A percentile compares a stretch with the other conserved stretches of the same genome.
Evolutionary conservation across 208 protist genomes (phyloP).

Genomic region (Wallacemonas sp.): DNA sequence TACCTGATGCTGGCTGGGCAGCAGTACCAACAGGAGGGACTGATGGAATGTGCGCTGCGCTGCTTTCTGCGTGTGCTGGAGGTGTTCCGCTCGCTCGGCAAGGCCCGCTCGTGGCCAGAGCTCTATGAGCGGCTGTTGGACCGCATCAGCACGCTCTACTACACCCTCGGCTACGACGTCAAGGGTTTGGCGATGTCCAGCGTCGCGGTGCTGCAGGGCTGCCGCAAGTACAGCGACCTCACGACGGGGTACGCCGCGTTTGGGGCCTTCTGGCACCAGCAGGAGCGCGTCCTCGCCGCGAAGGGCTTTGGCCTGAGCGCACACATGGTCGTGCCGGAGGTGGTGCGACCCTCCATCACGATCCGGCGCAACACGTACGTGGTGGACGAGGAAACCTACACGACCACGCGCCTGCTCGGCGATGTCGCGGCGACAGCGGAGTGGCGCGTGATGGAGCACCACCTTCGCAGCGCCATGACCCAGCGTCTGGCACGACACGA

Average conservation of each 20-base stretch:
- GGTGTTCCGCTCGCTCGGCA: conserved; percentile 51
- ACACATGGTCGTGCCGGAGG: conserved; percentile 71
- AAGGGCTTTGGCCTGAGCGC: conserved; percentile 64
- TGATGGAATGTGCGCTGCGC: conserved; percentile 51
- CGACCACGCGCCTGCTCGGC: conserved; percentile 32
- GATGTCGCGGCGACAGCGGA: conserved; percentile 46
- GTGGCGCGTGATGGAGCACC: conserved; percentile 75
- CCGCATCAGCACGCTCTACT: conserved; percentile 57
- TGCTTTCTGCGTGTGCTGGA: conserved; percentile 69
- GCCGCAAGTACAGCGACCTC: conserved; percentile 51
- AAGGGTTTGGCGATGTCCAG: conserved; percentile 52
- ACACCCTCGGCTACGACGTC: conserved; percentile 51
- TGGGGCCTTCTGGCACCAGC: conserved; percentile 47
- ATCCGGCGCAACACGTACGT: conserved; percentile 57
- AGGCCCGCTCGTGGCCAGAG: conserved; percentile 46
- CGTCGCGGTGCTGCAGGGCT: conserved; percentile 53
- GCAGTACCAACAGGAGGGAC: conserved; percentile 49
- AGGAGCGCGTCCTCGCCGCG: conserved; percentile 41
- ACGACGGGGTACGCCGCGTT: conserved; percentile 39
- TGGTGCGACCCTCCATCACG: conserved; percentile 50
- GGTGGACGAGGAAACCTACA: conserved; percentile 48
- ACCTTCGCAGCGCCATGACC: conserved; percentile 2
- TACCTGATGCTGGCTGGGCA: conserved; percentile 49
- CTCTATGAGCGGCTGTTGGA: conserved; percentile 64
- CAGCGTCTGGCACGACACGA: conserved; percentile 5